Evolutionary conservation across 192 early-diverging fungal species (phyloP), one percentile per base, ranked within the genome.

Genomic region (Coemansia sp.): DNA sequence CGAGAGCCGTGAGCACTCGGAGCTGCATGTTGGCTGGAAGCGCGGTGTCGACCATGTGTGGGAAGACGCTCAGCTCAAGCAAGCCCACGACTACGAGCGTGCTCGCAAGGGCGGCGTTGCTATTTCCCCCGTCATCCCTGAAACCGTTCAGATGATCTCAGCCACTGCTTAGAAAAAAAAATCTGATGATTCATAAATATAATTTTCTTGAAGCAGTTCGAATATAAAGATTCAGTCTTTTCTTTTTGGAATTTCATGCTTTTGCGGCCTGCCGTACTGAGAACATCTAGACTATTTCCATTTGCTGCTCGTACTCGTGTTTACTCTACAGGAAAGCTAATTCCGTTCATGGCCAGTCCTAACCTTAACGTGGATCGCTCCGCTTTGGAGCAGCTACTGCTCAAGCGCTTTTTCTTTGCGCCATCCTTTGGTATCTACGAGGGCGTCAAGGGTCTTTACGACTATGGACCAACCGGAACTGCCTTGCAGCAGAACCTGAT

Each of bases 361-460:
- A 65, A 69, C 35, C 58, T 76, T 10, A 69, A 57, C 46, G 50
- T 92, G 45, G 83, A 92, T 57, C 81, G 88, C 39, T 36, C 74
- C 13, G 73, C 70, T 14, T 70, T 92, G 40, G 90, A 92, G 60
- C 66, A 82, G 36, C 72, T 99, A 54, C 81, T 97, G 52, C 69
- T 83, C 53, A 92, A 92, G 80, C 86, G 95, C 23, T 99, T 99
- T 87, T 99, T 99, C 72, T 91, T 86, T 49, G 91, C 97, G 26
- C 97, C 94, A 8, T 87, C 94, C 30, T 99, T 96, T 75, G 80
- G 84, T 48, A 92, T 93, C 70, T 99, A 99, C 65, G 94, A 93
- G 54, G 95, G 92, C 73, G 89, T 96, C 33, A 90, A 93, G 53
- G 97, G 97, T 68, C 86, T 99, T 36, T 99, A 92, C 65, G 97